Evolutionary conservation across 2,329 filamentous ascomycete species (phyloP).

Genomic region (Aureobasidium namibiae): DNA sequence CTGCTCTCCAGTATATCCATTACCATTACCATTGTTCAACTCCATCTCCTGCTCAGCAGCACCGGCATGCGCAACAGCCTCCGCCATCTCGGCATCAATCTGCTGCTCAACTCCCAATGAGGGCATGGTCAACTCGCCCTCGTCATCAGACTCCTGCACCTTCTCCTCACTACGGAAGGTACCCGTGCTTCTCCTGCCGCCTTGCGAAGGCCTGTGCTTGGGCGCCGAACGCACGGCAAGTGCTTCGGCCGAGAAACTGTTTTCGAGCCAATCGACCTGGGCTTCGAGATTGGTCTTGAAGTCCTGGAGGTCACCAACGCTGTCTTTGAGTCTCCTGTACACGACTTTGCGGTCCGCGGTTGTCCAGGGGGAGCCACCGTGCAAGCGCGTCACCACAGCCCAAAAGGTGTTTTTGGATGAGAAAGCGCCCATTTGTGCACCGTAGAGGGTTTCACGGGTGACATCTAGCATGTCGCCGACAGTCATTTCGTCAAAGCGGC

Average conservation of each 20-base stretch:
- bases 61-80: background rate
- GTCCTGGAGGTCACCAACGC: background rate
- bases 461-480: constrained; percentile 15
- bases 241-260: background rate
- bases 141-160: constrained; percentile 6
- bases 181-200: background rate
- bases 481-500: constrained; percentile 11
- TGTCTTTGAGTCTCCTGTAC: background rate
- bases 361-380: background rate
- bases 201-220: background rate
- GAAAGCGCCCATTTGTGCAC: background rate
- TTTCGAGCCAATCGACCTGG: background rate
- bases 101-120: background rate
- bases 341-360: constrained; percentile 10
- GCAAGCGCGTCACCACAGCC: constrained; percentile 1
- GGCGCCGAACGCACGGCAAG: background rate
- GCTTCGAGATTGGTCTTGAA: background rate
- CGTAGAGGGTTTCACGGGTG: constrained; percentile 10
- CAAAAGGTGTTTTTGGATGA: constrained; percentile 11
- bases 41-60: constrained; percentile 28
- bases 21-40: constrained; percentile 25
- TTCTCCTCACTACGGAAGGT: background rate
- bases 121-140: constrained; percentile 2
- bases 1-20: background rate
- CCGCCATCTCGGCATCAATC: background rate